Evolutionary conservation across 805 yeast genomes (phyloP).

Genomic region (Yarrowia deformans): DNA sequence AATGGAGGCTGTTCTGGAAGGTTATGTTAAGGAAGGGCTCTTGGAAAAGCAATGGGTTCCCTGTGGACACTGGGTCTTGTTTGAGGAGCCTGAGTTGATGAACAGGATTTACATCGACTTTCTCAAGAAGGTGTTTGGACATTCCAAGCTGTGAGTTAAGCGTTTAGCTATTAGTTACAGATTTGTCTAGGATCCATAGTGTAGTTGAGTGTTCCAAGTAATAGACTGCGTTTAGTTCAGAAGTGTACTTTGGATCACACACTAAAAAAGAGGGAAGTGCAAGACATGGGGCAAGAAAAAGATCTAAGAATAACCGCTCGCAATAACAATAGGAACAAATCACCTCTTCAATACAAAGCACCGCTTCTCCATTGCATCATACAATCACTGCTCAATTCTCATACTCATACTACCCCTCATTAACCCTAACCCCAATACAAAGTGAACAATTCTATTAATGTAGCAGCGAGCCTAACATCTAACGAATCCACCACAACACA

Average conservation of each 20-base stretch:
- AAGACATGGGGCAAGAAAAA: no score
- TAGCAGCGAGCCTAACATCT: not conserved
- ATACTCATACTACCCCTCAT: no score
- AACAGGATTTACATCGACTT: conserved; percentile 12
- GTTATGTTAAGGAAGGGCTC: conserved; percentile 1
- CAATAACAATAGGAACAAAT: no score
- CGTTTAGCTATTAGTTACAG: no score
- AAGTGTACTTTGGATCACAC: no score
- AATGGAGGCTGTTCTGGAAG: conserved; percentile 12
- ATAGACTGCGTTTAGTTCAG: no score
- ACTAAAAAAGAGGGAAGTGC: no score
- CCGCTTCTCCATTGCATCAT: not conserved
- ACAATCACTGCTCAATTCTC: no score
- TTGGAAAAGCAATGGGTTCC: conserved; percentile 5
- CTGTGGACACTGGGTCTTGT: conserved; percentile 31
- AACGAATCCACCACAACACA: not conserved
- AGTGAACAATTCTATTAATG: conserved; percentile 5
- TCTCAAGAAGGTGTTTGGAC: not conserved
- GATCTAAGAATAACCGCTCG: no score
- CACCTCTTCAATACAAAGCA: no score
- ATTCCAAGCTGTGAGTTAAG: not conserved
- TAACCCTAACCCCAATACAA: conserved; percentile 16
- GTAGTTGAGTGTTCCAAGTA: no score
- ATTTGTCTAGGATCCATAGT: no score
- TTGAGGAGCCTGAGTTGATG: conserved; percentile 28